phyloP scores from a whole-genome alignment of 331 rosid genomes.

The Malus hybrid region DNA sequence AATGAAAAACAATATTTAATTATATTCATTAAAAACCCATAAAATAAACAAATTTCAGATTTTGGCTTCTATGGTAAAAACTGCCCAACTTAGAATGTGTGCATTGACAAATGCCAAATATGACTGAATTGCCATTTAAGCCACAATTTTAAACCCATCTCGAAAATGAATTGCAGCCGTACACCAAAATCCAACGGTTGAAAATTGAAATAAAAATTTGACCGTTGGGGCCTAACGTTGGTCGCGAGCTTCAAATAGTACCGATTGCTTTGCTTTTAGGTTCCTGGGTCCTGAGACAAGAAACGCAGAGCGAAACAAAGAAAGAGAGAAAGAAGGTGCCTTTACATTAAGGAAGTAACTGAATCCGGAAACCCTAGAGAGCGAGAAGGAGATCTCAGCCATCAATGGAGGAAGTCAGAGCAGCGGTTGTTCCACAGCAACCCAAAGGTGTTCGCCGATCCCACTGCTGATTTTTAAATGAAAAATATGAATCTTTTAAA shows the following conservation, averaged over 20 bases:
- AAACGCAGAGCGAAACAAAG: neutral
- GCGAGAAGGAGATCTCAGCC: neutral
- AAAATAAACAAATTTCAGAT: neutral
- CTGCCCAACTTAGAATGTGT: neutral
- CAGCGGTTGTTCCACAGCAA: slow-evolving; percentile 38
- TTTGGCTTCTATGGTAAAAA: neutral
- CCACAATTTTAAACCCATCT: neutral
- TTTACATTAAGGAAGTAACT: neutral
- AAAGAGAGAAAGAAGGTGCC: neutral
- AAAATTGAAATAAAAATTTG: neutral
- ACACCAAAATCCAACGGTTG: slow-evolving; percentile 31
- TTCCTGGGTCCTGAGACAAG: neutral
- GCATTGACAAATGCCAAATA: neutral
- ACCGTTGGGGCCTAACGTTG: slow-evolving; percentile 39
- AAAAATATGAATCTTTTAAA: neutral
- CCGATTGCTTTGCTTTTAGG: neutral
- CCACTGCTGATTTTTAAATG: neutral
- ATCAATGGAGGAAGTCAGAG: slow-evolving; percentile 48
- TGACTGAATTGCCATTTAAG: neutral
- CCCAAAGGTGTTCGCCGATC: slow-evolving; percentile 37
- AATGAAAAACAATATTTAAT: no score
- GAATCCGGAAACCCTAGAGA: neutral
- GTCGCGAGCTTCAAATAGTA: slow-evolving; percentile 40
- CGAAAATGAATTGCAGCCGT: neutral
- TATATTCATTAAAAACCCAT: neutral